These are phyloP conservation scores for Endoconidiophora polonica DNA, from an alignment of 2,329 filamentous ascomycete species.

Conservation along the genomic window DNA sequence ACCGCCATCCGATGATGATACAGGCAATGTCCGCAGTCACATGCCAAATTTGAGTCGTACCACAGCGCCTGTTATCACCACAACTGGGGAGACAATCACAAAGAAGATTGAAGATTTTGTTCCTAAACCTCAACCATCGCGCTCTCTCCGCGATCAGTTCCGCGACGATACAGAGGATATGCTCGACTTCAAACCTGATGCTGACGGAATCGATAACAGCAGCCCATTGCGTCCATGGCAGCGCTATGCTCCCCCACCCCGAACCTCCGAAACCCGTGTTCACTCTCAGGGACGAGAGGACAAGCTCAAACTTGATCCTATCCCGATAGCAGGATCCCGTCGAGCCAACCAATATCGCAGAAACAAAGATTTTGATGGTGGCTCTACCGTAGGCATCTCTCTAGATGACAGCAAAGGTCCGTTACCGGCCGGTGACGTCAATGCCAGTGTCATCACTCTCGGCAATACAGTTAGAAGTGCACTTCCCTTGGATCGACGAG, in stretches of 20 bases:
- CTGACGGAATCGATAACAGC: slow-evolving; percentile 4
- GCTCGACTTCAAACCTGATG: slow-evolving; percentile 5
- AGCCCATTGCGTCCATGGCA: slow-evolving; percentile 5
- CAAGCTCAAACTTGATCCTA: neutral
- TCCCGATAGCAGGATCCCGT: neutral
- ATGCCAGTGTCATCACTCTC: slow-evolving; percentile 19
- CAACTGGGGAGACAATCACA: neutral
- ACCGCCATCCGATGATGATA: slow-evolving; percentile 2
- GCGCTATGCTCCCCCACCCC: neutral
- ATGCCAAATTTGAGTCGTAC: neutral
- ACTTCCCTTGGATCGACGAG: slow-evolving; percentile 33
- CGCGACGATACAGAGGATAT: slow-evolving; percentile 18
- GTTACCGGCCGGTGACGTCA: slow-evolving; percentile 15
- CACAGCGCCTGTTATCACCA: neutral
- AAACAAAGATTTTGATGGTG: neutral
- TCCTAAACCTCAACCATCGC: slow-evolving; percentile 12
- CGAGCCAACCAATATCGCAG: neutral
- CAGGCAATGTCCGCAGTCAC: neutral
- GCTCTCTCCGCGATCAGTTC: slow-evolving; percentile 22
- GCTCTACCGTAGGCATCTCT: neutral
- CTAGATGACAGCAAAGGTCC: neutral
- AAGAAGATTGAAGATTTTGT: neutral
- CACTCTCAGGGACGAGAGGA: neutral
- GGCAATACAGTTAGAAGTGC: slow-evolving; percentile 25
- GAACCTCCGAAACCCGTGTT: neutral